Evolutionary conservation across 768 basidiomycete genomes (phyloP).

Genomic region (Lactarius sp.): DNA sequence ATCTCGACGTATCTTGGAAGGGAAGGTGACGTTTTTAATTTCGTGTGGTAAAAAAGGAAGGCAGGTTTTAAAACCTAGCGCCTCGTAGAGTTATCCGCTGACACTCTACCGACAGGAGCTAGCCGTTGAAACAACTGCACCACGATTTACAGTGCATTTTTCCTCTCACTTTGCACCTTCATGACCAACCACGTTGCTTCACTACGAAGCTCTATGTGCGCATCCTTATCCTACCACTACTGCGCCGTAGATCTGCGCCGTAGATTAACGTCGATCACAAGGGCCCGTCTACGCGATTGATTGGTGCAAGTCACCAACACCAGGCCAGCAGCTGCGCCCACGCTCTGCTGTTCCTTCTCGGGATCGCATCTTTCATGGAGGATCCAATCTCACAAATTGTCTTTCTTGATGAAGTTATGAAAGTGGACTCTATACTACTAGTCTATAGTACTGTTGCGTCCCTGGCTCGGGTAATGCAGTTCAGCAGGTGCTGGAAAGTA

Average conservation of each 20-base stretch:
- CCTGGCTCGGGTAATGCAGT: background rate
- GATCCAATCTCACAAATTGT: constrained; percentile 66
- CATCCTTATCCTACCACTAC: constrained; percentile 11
- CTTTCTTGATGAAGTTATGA: constrained; percentile 93
- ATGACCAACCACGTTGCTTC: constrained; percentile 69
- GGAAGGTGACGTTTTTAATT: too few relatives aligned
- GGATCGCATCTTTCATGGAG: constrained; percentile 79
- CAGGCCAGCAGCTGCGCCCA: constrained; percentile 65
- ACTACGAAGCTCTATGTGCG: constrained; percentile 86
- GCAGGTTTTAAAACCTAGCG: too few relatives aligned
- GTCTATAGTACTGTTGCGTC: background rate
- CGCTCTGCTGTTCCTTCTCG: constrained; percentile 77
- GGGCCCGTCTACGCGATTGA: constrained; percentile 86
- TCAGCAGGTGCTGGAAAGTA: constrained; percentile 59
- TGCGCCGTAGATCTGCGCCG: background rate
- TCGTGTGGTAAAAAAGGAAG: too few relatives aligned
- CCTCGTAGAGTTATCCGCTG: too few relatives aligned
- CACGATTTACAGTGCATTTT: background rate
- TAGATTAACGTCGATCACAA: constrained; percentile 31
- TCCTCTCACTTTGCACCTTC: constrained; percentile 16
- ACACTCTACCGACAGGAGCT: too few relatives aligned
- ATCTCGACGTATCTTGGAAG: too few relatives aligned
- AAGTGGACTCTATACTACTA: constrained; percentile 43
- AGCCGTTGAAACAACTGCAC: too few relatives aligned
- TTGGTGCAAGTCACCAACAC: constrained; percentile 81